Base-by-base conservation (phyloP, 805 yeast species). In the Wickerhamomyces silvicola region DNA sequence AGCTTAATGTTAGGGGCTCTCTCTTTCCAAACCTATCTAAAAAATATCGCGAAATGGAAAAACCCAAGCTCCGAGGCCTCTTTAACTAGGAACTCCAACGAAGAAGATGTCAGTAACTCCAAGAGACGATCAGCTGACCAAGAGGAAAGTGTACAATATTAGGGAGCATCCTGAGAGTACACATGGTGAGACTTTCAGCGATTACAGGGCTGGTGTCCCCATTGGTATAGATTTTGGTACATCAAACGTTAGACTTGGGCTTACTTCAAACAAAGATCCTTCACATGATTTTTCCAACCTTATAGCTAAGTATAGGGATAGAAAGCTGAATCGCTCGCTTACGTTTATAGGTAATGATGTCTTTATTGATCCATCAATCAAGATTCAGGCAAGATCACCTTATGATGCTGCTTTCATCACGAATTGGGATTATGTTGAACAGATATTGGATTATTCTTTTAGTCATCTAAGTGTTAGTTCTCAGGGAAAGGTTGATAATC, bases 351-450 rank as follows among this genome's bases (percentile, higher is more conserved):
- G 99, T 3, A 75, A 81, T 46, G 97, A 90, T 54, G 74, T 78
- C 13, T 75, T 67, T 48, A 51, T 82, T 19, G 97, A 88, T 46
- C 70, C 78, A 7, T 60, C 81, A 2, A 70, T 82, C 28, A 72
- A 78, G 40, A 67, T 83, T 12, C 78, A 79, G 33, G 71, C 84
- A 21, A 78, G 74, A 46, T 65, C 84, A 5, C 95, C 97, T 0
- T 90, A 72, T 51, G 98, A 92, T 55, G 95, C 95, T 0, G 72
- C 84, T 5, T 62, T 86, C 44, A 65, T 92, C 22, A 79, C 94
- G 17, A 94, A 88, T 54, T 94, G 97, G 97, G 97, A 92, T 36
- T 72, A 79, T 36, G 70, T 81, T 3, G 98, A 92, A 53, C 72
- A 68, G 36, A 72, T 90, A 32, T 53, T 92, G 30, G 97, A 90